Conservation (phyloP, 1,284 basidiomycete species). For the Sutorius eximius region DNA sequence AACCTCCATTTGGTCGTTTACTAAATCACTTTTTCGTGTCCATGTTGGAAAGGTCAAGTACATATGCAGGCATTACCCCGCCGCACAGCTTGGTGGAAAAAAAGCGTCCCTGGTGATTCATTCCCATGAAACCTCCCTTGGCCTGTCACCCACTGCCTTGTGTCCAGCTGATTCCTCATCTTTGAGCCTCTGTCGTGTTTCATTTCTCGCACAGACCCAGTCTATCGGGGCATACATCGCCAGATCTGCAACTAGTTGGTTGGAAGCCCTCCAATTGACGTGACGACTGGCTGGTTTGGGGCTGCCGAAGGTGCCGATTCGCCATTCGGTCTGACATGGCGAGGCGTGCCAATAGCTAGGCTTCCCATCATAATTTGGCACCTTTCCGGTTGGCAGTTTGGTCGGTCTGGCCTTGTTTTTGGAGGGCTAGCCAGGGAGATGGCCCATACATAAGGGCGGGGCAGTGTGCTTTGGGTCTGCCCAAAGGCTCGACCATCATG, state of each 20-base stretch:
- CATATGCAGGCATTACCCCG: too few species aligned
- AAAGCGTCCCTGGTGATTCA: background rate
- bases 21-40: too few species aligned
- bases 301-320: background rate
- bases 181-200: background rate
- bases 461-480: too few species aligned
- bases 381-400: background rate
- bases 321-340: background rate
- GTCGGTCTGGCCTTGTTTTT: background rate
- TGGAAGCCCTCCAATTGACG: slow-evolving; percentile 3
- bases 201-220: background rate
- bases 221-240: background rate
- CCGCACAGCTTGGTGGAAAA: too few species aligned
- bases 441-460: background rate
- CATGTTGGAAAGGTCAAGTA: too few species aligned
- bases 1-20: too few species aligned
- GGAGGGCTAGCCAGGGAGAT: background rate
- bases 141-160: background rate
- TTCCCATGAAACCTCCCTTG: slow-evolving; percentile 4
- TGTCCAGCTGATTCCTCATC: background rate
- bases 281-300: background rate
- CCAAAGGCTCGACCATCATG: slow-evolving; percentile 2
- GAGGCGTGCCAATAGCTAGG: background rate
- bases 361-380: background rate
- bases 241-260: background rate